Conservation (phyloP, 768 basidiomycete genomes). For the Termitomyces bulborhizus region DNA sequence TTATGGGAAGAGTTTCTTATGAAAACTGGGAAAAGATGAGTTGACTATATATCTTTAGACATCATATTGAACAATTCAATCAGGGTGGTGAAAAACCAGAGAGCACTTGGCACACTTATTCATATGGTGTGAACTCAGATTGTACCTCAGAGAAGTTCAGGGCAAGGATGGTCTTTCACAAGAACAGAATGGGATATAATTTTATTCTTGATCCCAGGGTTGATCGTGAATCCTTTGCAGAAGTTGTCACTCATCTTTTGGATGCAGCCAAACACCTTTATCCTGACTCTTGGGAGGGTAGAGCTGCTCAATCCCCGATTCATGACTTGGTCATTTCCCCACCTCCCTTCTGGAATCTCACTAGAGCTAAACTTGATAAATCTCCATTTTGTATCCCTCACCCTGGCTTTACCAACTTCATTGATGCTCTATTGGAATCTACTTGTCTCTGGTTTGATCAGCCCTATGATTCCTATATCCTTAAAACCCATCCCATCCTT, state of each 20-base stretch:
- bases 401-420: neutral
- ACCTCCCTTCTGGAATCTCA: neutral
- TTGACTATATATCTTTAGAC: too few species aligned
- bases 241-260: neutral
- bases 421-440: neutral
- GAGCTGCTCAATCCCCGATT: neutral
- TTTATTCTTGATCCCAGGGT: neutral
- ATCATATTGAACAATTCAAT: neutral
- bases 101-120: neutral
- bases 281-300: neutral
- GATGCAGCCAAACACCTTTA: neutral
- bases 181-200: neutral
- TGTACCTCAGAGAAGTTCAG: neutral
- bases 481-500: fast-evolving
- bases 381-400: neutral
- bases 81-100: neutral
- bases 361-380: neutral
- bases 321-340: neutral
- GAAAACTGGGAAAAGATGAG: fast-evolving
- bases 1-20: neutral
- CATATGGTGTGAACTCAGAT: neutral
- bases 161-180: neutral
- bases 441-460: neutral
- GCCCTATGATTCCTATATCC: fast-evolving
- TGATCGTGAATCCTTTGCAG: neutral